Evolutionary conservation across 768 basidiomycete species (phyloP), one percentile per base, ranked within the genome.

Genomic region (Grammothele lineata): DNA sequence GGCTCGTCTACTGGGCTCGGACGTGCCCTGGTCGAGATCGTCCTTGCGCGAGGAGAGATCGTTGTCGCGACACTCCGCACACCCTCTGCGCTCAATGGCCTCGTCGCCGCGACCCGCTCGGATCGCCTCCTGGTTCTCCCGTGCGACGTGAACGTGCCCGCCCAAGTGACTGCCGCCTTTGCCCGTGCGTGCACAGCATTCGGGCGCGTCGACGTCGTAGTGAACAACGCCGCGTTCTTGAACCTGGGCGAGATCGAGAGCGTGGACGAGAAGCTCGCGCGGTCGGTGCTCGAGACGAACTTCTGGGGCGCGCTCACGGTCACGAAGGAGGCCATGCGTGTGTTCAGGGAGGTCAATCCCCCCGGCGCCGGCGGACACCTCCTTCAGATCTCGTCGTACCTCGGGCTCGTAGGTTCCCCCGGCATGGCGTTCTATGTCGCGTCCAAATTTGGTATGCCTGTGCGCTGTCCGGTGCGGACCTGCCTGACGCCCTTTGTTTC

Each of bases 291-390:
- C 34, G 62, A 62, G 11, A 52, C 57, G 14, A 57, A 60, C 50
- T 60, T 61, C 51, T 64, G 56, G 58, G 61, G 63, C 6, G 57
- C 63, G 3, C 47, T 50, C 0, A 50, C 52, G 26, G 69, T 70
- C 25, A 66, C 53, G 25, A 52, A 48, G 22, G 67, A 62, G 34
- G 67, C 68, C 0, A 51, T 72, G 27, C 43, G 46, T 27, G 58
- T 62, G 44, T 68, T 71, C 52, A 61, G 70, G 17, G 70, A 71
- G 15, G 57, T 61, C 2, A 71, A 71, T 44, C 51, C 62, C 8
- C 63, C 69, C 10, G 48, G 17, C 5, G 34, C n/a, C 9, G 67
- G 68, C 0, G 70, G 70, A 2, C 62, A 60, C 14, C 54, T 72
- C 1, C 51, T 71, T n/a, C 69, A 73, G 36, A 41, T 60, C 38